Base-by-base conservation (phyloP, 2,329 filamentous ascomycete genomes). In the Neurospora sp. region DNA sequence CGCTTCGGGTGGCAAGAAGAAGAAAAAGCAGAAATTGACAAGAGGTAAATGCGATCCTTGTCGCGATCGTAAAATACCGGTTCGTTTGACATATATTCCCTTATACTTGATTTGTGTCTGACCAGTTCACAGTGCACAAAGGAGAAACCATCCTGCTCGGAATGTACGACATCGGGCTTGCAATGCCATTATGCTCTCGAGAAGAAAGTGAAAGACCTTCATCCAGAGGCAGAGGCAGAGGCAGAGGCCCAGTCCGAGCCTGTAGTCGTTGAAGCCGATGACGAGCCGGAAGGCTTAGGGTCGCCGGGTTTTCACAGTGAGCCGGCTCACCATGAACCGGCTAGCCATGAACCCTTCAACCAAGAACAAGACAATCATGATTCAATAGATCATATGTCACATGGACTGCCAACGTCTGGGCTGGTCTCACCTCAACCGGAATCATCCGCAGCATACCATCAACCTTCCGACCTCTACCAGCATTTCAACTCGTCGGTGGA, bases 161-260 rank as follows among this genome's bases (percentile, higher is more conserved):
- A 78, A 43, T 85, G 83, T 36, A 69, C 77, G 28, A 72, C 74
- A 6, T 70, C 74, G 5, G 78, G 77, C 0, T 69, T 75, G 5
- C 70, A 72, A 8, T 85, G 83, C 71, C 76, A 81, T 66, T 85
- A 83, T 72, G 77, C 81, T 28, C 40, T n/a, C 68, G 72, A 37
- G 69, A 70, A 4, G 66, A 70, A 71, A 23, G 67, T 62, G n/a
- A 67, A 70, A n/a, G 37, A 23, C 67, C 10, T 36, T 19, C 15
- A 39, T 69, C 8, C 67, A 66, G 43, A 57, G 67, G 17, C 15
- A 15, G 43, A 66, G 17, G 28, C 33, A 46, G 40, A 39, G 4
- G 37, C 28, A 66, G 71, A 67, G 62, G 10, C 65, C 28, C 68
- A 52, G 65, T 23, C 68, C 62, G 69, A 11, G 11, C 38, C 68